phyloP scores from a whole-genome alignment of 371 early-diverging fungal genomes.

The Haplosporangium sp. region DNA sequence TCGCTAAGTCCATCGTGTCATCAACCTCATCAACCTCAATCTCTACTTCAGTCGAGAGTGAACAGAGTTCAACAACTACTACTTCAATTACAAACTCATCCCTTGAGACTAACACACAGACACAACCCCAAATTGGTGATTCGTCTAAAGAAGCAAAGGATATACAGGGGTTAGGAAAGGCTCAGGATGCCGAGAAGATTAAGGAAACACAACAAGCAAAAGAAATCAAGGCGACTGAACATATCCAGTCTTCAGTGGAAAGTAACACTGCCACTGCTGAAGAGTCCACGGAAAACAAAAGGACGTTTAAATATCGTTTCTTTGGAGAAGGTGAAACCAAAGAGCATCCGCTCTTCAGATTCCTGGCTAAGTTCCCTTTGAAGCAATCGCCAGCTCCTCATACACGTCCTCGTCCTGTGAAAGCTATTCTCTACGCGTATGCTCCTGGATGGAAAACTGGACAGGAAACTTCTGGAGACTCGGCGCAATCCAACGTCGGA shows the following conservation, averaged over 20 bases:
- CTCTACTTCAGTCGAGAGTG: slow-evolving; percentile 4
- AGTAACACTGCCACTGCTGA: background rate
- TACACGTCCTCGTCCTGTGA: slow-evolving; percentile 30
- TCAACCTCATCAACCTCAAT: slow-evolving; percentile 17
- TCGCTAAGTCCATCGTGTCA: slow-evolving; percentile 31
- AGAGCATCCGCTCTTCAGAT: slow-evolving; percentile 38
- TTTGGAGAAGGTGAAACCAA: slow-evolving; percentile 25
- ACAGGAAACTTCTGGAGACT: background rate
- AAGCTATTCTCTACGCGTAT: slow-evolving; percentile 41
- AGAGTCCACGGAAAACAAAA: background rate
- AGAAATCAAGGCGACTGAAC: background rate
- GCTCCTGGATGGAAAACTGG: slow-evolving; percentile 36
- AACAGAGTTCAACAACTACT: background rate
- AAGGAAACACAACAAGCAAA: background rate
- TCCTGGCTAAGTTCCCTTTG: slow-evolving; percentile 47
- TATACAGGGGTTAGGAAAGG: background rate
- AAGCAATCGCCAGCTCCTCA: slow-evolving; percentile 46
- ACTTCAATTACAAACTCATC: background rate
- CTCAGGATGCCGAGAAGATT: background rate
- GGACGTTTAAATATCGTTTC: slow-evolving; percentile 18
- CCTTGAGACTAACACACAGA: background rate
- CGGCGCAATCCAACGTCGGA: slow-evolving; percentile 11
- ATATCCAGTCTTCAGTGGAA: background rate
- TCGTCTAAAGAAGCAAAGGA: background rate
- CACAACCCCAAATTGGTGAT: background rate